Conservation (phyloP, 2,329 filamentous ascomycete genomes). For the Sporothrix dimorphospora region DNA sequence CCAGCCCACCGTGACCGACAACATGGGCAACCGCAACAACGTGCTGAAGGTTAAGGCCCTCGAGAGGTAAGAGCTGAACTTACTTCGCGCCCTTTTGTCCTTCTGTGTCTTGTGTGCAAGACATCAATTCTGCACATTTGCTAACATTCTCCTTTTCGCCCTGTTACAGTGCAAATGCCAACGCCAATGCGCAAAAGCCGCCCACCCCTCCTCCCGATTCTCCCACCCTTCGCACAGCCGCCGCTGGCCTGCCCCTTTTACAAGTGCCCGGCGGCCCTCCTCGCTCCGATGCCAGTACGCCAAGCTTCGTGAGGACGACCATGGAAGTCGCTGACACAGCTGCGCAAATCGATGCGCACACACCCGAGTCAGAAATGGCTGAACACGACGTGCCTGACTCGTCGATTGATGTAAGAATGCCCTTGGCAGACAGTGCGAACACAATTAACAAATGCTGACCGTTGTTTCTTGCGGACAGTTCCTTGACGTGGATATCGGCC, state of each 20-base stretch:
- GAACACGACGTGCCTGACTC: constrained; percentile 44
- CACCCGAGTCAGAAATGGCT: constrained; percentile 40
- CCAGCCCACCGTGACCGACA: constrained; percentile 55
- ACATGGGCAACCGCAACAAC: constrained; percentile 54
- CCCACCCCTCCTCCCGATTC: constrained; percentile 34
- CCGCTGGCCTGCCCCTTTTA: neutral
- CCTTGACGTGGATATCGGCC: constrained; percentile 30
- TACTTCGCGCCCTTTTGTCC: no score
- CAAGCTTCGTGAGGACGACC: constrained; percentile 38
- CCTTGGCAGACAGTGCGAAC: neutral
- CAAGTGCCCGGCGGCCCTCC: constrained; percentile 3
- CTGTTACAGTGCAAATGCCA: neutral
- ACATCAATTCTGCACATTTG: neutral
- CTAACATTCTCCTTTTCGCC: neutral
- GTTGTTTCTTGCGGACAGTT: neutral
- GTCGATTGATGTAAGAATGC: constrained; percentile 29
- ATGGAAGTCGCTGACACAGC: constrained; percentile 45
- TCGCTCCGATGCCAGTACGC: constrained; percentile 37
- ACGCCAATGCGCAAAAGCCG: constrained; percentile 22
- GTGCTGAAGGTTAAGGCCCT: constrained; percentile 43
- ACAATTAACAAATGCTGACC: neutral
- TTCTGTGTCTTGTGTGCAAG: no score
- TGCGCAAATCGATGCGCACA: constrained; percentile 39
- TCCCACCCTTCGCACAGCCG: constrained; percentile 1
- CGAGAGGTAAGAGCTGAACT: constrained; percentile 25